A percentile compares a stretch with the other conserved stretches of the same genome.
These are phyloP conservation scores for Apiotrichum brassicae DNA, from an alignment of 1,284 basidiomycete species.

Conservation along the genomic window DNA sequence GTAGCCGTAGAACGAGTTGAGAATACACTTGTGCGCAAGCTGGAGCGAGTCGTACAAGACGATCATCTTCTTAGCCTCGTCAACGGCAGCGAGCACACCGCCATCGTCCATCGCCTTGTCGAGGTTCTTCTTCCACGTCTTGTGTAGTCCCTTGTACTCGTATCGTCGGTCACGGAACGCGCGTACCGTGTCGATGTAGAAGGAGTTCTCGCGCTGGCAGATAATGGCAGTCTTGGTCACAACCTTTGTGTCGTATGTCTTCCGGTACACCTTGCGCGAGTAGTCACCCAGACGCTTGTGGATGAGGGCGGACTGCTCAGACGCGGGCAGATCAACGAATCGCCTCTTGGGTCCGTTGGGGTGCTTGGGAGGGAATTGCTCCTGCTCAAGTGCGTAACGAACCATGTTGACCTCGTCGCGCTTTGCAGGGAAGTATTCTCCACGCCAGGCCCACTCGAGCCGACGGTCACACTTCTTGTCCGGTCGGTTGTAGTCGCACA, in stretches of 20 bases:
- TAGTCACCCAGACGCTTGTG: constrained; percentile 98
- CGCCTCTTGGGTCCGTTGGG: constrained; percentile 67
- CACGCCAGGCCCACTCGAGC: constrained; percentile 98
- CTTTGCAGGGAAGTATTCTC: constrained; percentile 96
- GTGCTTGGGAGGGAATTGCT: constrained; percentile 77
- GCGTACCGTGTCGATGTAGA: constrained; percentile 98
- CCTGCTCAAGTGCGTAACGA: constrained; percentile 90
- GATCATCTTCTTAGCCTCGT: constrained; percentile 99
- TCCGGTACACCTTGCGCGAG: constrained; percentile 96
- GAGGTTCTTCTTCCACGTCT: constrained; percentile 99
- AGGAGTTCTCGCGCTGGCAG: constrained; percentile 97
- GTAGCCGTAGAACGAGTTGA: constrained; percentile 99
- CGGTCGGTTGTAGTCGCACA: constrained; percentile 96
- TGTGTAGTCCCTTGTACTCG: constrained; percentile 97
- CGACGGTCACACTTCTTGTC: constrained; percentile 91
- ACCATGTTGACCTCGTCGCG: constrained; percentile 99
- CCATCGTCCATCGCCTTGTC: constrained; percentile 66
- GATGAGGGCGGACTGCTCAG: constrained; percentile 84
- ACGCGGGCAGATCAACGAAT: constrained; percentile 75
- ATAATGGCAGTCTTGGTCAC: constrained; percentile 92
- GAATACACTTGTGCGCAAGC: constrained; percentile 98
- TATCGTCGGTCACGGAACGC: constrained; percentile 96
- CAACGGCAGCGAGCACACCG: constrained; percentile 72
- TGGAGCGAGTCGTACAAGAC: constrained; percentile 99
- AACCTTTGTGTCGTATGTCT: constrained; percentile 97